These are phyloP conservation scores for Nakazawaea populi DNA, from an alignment of 805 yeast species.

Conservation along the genomic window DNA sequence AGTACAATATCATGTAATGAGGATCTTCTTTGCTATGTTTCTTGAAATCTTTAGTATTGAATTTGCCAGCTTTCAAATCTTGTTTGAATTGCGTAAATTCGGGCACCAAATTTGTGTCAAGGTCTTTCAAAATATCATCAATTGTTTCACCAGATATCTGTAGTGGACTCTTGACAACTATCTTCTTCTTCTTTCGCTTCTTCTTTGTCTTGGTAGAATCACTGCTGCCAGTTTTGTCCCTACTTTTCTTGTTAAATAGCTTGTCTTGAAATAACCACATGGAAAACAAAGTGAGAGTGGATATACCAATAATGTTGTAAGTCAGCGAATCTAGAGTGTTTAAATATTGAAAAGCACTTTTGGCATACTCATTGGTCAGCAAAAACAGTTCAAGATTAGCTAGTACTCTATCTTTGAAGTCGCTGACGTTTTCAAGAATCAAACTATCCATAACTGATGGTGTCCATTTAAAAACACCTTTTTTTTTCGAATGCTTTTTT, in stretches of 20 bases:
- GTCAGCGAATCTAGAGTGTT: neutral
- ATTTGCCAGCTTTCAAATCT: conserved; percentile 1
- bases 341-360: neutral
- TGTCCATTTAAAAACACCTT: conserved; percentile 13
- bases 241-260: neutral
- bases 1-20: conserved; percentile 47
- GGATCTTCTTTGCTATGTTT: conserved; percentile 8
- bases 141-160: neutral
- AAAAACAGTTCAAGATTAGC: neutral
- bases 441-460: conserved; percentile 18
- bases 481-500: neutral
- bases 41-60: conserved; percentile 2
- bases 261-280: conserved; percentile 3
- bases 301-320: conserved; percentile 4
- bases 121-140: conserved; percentile 3
- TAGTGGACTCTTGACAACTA: neutral
- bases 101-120: neutral
- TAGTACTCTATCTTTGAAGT: conserved; percentile 13
- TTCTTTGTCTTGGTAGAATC: neutral
- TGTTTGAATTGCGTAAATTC: conserved; percentile 12
- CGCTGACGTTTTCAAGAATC: conserved; percentile 15
- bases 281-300: conserved; percentile 3
- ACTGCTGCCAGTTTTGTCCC: neutral
- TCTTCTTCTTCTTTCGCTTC: conserved; percentile 8
- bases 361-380: neutral